Evolutionary conservation across 768 basidiomycete genomes (phyloP).

Genomic region (Lentinula boryana): DNA sequence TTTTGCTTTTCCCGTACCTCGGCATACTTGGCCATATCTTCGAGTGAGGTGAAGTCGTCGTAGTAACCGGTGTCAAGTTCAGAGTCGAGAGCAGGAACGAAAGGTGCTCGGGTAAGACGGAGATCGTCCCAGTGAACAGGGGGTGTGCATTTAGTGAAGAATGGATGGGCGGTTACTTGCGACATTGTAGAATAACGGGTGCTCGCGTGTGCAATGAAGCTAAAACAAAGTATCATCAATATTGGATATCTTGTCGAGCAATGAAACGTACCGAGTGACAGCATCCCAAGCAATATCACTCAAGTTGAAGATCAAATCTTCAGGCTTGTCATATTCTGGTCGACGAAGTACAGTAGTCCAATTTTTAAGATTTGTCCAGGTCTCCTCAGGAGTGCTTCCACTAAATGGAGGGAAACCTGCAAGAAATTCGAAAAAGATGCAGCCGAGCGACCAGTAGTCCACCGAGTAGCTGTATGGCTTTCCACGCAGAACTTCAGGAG

Average conservation of each 20-base stretch:
- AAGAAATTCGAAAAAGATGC: constrained; percentile 95
- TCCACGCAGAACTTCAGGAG: constrained; percentile 88
- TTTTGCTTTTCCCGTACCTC: constrained; percentile 96
- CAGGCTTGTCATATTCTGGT: constrained; percentile 92
- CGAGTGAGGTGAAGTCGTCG: constrained; percentile 80
- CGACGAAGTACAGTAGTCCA: constrained; percentile 91
- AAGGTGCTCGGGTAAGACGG: constrained; percentile 74
- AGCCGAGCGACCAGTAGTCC: constrained; percentile 98
- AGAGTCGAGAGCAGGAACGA: constrained; percentile 90
- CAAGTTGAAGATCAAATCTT: constrained; percentile 96
- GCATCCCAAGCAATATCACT: constrained; percentile 92
- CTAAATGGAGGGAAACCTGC: constrained; percentile 98
- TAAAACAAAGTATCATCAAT: constrained; percentile 20
- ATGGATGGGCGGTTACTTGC: constrained; percentile 73
- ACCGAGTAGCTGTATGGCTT: constrained; percentile 95
- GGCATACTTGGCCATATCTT: constrained; percentile 98
- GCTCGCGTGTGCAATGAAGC: constrained; percentile 84
- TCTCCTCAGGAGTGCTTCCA: constrained; percentile 92
- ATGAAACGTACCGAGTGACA: constrained; percentile 61
- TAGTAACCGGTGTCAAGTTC: constrained; percentile 96
- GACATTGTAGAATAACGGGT: constrained; percentile 70
- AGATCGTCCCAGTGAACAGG: constrained; percentile 71
- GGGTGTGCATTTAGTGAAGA: constrained; percentile 52
- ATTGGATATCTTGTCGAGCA: neutral
- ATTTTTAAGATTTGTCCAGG: constrained; percentile 98